Evolutionary conservation across 345 rosid species (phyloP).

Genomic region (Clarkia xantiana): DNA sequence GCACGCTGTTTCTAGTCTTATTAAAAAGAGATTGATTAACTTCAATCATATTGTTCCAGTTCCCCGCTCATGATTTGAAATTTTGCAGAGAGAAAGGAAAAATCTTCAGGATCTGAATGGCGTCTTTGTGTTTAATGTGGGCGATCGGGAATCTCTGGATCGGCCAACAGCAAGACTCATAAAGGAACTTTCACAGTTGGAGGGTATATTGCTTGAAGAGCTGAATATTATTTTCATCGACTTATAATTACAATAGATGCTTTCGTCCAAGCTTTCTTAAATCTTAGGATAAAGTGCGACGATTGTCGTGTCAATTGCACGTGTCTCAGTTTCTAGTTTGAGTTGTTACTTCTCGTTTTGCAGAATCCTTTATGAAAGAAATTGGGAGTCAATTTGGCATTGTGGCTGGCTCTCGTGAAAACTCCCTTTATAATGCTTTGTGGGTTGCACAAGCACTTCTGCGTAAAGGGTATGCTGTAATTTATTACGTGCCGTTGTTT

Average conservation of each 20-base stretch:
- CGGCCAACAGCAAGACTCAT: slow-evolving; percentile 84
- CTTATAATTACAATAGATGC: too few relatives aligned
- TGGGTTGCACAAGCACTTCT: slow-evolving; percentile 97
- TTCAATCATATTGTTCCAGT: background rate
- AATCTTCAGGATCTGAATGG: slow-evolving; percentile 70
- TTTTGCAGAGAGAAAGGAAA: slow-evolving; percentile 78
- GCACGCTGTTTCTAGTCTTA: too few relatives aligned
- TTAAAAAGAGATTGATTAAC: too few relatives aligned
- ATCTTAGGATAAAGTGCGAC: too few relatives aligned
- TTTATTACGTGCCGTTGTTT: background rate
- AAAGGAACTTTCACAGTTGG: slow-evolving; percentile 54
- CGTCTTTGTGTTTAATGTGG: slow-evolving; percentile 66
- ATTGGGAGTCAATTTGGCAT: slow-evolving; percentile 90
- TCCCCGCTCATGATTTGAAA: background rate
- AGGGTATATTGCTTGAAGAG: slow-evolving; percentile 30
- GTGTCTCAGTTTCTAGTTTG: slow-evolving; percentile 5
- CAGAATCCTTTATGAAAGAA: slow-evolving; percentile 52
- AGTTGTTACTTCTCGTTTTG: slow-evolving; percentile 13
- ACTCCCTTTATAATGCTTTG: slow-evolving; percentile 79
- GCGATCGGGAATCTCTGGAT: slow-evolving; percentile 63
- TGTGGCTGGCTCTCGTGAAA: slow-evolving; percentile 73
- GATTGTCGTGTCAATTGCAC: too few relatives aligned
- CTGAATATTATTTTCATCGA: background rate
- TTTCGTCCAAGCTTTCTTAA: too few relatives aligned
- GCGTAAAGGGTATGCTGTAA: slow-evolving; percentile 66